phyloP scores from a whole-genome alignment of 1,284 basidiomycete species.

The Trametes versicolor region DNA sequence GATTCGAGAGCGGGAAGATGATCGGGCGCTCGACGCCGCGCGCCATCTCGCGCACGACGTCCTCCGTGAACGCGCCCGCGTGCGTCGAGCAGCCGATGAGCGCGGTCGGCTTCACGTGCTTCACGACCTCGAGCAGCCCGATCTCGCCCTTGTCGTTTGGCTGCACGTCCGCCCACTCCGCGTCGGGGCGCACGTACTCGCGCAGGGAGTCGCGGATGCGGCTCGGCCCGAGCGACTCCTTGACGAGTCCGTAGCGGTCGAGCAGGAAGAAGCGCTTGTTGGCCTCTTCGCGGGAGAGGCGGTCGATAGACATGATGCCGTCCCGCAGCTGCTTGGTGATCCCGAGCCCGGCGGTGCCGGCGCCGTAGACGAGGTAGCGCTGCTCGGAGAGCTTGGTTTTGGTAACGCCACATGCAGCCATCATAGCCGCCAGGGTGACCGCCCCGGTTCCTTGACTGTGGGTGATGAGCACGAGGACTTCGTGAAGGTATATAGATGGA shows the following conservation, averaged over 20 bases:
- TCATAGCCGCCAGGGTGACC: conserved; percentile 78
- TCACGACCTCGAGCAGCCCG: conserved; percentile 72
- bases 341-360: conserved; percentile 85
- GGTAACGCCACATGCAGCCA: conserved; percentile 80
- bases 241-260: conserved; percentile 66
- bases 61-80: conserved; percentile 85
- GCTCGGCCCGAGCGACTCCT: conserved; percentile 55
- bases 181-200: conserved; percentile 64
- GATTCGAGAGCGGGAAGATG: conserved; percentile 86
- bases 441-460: conserved; percentile 86
- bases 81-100: conserved; percentile 86
- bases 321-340: conserved; percentile 78
- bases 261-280: conserved; percentile 74
- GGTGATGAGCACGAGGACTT: not conserved
- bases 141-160: conserved; percentile 57
- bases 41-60: conserved; percentile 77
- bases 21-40: conserved; percentile 75
- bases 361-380: conserved; percentile 81
- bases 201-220: conserved; percentile 61
- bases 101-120: conserved; percentile 73
- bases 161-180: conserved; percentile 53
- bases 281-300: conserved; percentile 65
- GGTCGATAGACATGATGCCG: conserved; percentile 73
- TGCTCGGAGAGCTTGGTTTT: conserved; percentile 76
- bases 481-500: not conserved